These are phyloP conservation scores for Heliamphora pulchella DNA, from an alignment of 179 eudicot genomes.

Conservation along the genomic window DNA sequence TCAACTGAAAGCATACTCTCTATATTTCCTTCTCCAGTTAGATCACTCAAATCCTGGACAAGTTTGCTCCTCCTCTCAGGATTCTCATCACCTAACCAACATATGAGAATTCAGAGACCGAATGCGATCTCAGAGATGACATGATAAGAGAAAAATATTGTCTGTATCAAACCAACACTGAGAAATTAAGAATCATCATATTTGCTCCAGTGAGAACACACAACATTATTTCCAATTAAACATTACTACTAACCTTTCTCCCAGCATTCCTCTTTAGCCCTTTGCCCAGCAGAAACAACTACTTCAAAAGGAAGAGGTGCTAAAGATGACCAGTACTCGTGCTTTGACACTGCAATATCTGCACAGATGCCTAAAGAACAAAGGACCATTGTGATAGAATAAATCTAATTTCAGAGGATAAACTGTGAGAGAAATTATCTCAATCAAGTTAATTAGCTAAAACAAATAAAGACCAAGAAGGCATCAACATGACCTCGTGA, in stretches of 20 bases:
- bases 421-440: neutral
- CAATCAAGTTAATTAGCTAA: conserved; percentile 13
- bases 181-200: neutral
- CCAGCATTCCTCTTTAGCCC: conserved; percentile 87
- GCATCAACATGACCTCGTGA: neutral
- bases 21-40: conserved; percentile 81
- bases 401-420: neutral
- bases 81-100: conserved; percentile 46
- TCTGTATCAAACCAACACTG: neutral
- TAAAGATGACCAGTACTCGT: conserved; percentile 90
- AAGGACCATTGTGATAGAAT: conserved; percentile 5
- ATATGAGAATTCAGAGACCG: too few species aligned
- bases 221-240: neutral
- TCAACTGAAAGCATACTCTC: conserved; percentile 96
- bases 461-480: neutral
- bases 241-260: conserved; percentile 48
- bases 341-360: conserved; percentile 72
- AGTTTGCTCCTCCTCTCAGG: conserved; percentile 53
- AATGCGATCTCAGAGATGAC: too few species aligned
- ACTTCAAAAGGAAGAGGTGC: conserved; percentile 97
- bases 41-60: conserved; percentile 65
- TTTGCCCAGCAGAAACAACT: conserved; percentile 88
- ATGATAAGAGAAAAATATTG: neutral
- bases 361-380: conserved; percentile 66
- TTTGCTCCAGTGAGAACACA: neutral